Evolutionary conservation across 257 asterid species (phyloP).

Genomic region (Solanum tacnaense): DNA sequence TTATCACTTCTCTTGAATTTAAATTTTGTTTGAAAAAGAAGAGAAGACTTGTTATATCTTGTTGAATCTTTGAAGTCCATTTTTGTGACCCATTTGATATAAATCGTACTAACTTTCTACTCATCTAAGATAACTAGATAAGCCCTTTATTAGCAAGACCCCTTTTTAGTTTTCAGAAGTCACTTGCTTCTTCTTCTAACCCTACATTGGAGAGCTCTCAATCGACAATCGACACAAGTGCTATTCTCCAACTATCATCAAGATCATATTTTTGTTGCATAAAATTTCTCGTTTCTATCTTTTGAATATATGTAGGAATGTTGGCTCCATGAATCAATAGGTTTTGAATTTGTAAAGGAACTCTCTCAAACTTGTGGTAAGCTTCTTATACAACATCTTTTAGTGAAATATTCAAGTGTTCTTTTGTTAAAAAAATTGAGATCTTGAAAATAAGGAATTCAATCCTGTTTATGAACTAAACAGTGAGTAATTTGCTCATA

Average conservation of each 20-base stretch:
- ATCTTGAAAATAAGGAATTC: not conserved
- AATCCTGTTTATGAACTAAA: not conserved
- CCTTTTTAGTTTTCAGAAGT: not conserved
- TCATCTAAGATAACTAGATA: not conserved
- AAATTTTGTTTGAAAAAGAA: not conserved
- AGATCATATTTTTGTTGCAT: not conserved
- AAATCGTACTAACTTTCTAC: not conserved
- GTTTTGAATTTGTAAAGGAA: too few relatives aligned
- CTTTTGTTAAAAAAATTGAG: not conserved
- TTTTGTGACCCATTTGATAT: slow-evolving; percentile 30
- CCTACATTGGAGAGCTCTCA: not conserved
- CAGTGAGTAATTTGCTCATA: not conserved
- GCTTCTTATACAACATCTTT: not conserved
- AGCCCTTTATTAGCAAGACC: not conserved
- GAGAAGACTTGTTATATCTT: not conserved
- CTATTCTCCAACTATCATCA: not conserved
- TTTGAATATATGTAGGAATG: not conserved
- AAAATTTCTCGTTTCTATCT: not conserved
- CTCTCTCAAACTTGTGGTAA: not conserved
- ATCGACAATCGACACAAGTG: not conserved
- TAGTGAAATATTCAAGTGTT: not conserved
- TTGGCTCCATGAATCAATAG: not conserved
- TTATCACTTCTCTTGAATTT: not conserved
- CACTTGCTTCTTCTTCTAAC: not conserved
- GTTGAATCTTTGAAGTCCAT: slow-evolving; percentile 46